A percentile compares a stretch with the other conserved stretches of the same genome.
These are phyloP conservation scores for Leishmania guyanensis DNA, from an alignment of 208 protist genomes.

Conservation along the genomic window DNA sequence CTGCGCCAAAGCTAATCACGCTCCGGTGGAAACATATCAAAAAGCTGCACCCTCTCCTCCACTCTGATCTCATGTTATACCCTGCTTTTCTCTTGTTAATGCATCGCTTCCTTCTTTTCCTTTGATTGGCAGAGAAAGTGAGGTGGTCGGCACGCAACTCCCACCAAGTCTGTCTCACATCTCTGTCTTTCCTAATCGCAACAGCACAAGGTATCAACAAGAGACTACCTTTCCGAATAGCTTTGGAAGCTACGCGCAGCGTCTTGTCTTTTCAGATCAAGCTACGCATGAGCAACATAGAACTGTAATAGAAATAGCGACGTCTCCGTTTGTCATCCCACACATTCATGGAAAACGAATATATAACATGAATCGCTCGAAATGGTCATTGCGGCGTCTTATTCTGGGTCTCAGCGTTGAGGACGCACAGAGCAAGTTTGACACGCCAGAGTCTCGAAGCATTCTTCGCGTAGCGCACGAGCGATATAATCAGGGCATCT, in stretches of 20 bases:
- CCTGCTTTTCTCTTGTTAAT: background rate
- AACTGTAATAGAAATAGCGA: constrained; percentile 20
- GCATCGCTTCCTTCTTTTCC: constrained; percentile 6
- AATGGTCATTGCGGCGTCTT: constrained; percentile 46
- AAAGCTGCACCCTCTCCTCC: background rate
- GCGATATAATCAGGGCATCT: constrained; percentile 79
- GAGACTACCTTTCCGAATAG: background rate
- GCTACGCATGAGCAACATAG: constrained; percentile 10
- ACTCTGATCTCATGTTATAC: background rate
- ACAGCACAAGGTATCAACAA: constrained; percentile 5
- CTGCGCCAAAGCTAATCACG: background rate
- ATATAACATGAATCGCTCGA: constrained; percentile 42
- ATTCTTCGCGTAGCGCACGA: constrained; percentile 79
- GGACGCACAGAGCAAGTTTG: constrained; percentile 88
- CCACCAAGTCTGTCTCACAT: constrained; percentile 1
- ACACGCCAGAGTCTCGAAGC: constrained; percentile 68
- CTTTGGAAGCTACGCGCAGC: background rate
- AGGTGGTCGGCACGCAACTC: constrained; percentile 3
- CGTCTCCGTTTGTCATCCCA: background rate
- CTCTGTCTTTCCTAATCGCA: constrained; percentile 17
- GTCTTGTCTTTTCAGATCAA: constrained; percentile 2
- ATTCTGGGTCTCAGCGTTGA: constrained; percentile 89
- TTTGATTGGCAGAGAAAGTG: background rate
- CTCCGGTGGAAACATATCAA: background rate
- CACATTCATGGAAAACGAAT: background rate